Evolutionary conservation across 169 alveolate species (phyloP), one percentile per base, ranked within the genome.

Genomic region (Eimeria necatrix): DNA sequence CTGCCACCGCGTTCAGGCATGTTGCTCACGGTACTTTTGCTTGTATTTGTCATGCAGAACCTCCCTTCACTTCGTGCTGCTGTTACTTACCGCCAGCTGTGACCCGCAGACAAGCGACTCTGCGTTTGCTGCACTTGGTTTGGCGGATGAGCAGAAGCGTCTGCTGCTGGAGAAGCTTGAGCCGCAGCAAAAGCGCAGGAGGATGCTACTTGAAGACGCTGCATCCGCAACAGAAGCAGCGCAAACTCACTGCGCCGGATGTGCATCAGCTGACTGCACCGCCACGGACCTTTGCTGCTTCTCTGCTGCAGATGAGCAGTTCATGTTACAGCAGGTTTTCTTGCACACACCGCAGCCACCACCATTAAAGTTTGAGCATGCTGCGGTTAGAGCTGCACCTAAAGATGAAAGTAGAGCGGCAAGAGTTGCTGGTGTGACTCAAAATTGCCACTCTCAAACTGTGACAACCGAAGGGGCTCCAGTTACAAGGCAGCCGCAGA

Each of bases 251-350:
- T 83, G 91, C 91, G 56, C 53, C 74, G 22, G n/a, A 4, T 83
- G 91, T 32, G 74, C 60, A 4, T 56, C 91, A 32, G 59, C 91
- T 2, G 74, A 56, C 76, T 83, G 91, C 59, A 83, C 91, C 0
- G 91, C 91, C 59, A 83, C 56, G 91, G 91, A 83, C 59, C 56
- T 83, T 53, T 83, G 91, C 91, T 83, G 91, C 76, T 83, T 83
- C 46, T 22, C 91, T 56, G 91, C 91, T 12, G 78, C 74, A 24
- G 76, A 83, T 32, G 91, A 83, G 76, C 76, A 83, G 91, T 74
- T 53, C 16, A 83, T 83, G 91, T 56, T 83, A 53, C 91, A 56
- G 91, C 91, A 83, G 76, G 76, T 83, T 20, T 83, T 83, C 48
- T 24, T 56, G 91, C 51, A 83, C 46, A 74, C 56, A 20, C 91